Conservation (phyloP, 2,329 filamentous ascomycete genomes). For the Fusarium guadeloupense region DNA sequence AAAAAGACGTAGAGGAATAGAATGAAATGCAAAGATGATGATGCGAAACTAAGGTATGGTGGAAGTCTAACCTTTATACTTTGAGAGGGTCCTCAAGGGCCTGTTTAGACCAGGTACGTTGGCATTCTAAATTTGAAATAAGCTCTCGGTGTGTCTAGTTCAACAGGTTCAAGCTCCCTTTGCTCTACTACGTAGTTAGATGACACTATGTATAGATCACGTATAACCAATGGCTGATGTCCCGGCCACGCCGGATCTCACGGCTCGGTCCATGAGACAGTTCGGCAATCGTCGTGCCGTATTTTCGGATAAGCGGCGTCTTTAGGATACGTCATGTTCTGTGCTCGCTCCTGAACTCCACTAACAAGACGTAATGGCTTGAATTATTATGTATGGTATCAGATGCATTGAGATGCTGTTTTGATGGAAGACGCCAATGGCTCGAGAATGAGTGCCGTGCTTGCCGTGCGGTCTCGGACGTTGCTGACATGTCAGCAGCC, state of each 20-base stretch:
- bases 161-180: too few species aligned
- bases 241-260: slow-evolving; percentile 25
- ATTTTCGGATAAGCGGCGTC: slow-evolving; percentile 33
- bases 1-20: neutral
- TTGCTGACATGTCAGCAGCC: neutral
- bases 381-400: neutral
- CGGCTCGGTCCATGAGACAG: slow-evolving; percentile 24
- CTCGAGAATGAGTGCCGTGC: slow-evolving; percentile 10
- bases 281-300: slow-evolving; percentile 29
- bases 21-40: neutral
- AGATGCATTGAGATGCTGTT: neutral
- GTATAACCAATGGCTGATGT: neutral
- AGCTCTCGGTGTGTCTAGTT: neutral
- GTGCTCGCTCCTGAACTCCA: slow-evolving; percentile 10
- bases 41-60: neutral
- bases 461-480: slow-evolving; percentile 5
- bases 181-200: too few species aligned
- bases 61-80: slow-evolving; percentile 10
- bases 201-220: neutral
- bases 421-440: neutral
- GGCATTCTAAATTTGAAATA: slow-evolving; percentile 11
- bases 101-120: neutral
- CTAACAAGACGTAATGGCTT: neutral
- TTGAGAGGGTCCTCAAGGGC: slow-evolving; percentile 1
- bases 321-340: slow-evolving; percentile 6